These are phyloP conservation scores for Dacryopinax primogenitus DNA, from an alignment of 768 basidiomycete species.

Conservation along the genomic window DNA sequence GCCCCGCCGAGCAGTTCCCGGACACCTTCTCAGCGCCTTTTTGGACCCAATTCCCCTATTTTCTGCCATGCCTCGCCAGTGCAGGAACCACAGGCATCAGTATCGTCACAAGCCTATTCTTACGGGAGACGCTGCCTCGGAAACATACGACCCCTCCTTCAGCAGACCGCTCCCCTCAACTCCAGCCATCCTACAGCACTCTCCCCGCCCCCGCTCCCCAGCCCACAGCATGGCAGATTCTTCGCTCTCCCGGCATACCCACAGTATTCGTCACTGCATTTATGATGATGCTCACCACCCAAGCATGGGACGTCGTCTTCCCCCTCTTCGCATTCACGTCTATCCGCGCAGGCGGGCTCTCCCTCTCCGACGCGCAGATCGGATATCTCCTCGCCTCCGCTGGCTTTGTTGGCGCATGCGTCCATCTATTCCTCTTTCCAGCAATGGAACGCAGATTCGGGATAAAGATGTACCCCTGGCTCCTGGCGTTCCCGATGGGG, in stretches of 20 bases:
- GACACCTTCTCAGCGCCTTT: constrained; percentile 7
- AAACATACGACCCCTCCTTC: neutral
- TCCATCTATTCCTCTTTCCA: constrained; percentile 46
- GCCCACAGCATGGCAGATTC: neutral
- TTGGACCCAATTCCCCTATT: constrained; percentile 13
- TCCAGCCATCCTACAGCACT: neutral
- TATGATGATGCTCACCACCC: constrained; percentile 30
- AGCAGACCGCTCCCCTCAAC: neutral
- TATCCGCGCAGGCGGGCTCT: constrained; percentile 44
- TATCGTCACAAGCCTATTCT: neutral
- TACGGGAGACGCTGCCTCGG: neutral
- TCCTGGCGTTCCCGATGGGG: constrained; percentile 43
- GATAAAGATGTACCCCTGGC: constrained; percentile 44
- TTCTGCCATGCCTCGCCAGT: constrained; percentile 16
- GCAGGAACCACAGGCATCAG: constrained; percentile 1
- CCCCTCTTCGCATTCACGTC: constrained; percentile 56
- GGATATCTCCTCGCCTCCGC: constrained; percentile 46
- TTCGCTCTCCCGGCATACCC: constrained; percentile 7
- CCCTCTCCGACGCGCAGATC: constrained; percentile 36
- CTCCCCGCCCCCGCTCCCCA: neutral
- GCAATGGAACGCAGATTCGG: constrained; percentile 40
- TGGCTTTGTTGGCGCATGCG: constrained; percentile 36
- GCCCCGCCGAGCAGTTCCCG: constrained; percentile 14
- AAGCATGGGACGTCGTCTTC: constrained; percentile 53
- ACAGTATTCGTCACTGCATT: constrained; percentile 17